Base-by-base conservation (phyloP, 116 monocot genomes). In the Dioscorea cayenensis region DNA sequence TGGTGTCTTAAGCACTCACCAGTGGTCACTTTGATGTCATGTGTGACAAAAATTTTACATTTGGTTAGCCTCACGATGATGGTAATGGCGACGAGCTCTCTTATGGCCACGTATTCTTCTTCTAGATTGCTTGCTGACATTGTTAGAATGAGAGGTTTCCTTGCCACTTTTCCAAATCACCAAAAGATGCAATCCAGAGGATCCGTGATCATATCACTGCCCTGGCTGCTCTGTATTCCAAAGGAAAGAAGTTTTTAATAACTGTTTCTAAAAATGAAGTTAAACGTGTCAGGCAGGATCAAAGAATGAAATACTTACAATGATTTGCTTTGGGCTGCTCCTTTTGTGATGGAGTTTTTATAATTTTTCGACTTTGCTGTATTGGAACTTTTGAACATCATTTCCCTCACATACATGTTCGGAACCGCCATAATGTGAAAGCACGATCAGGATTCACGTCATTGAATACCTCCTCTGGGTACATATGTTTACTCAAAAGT, bases 131-230 rank as follows among this genome's bases (percentile, higher is more conserved):
- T 48, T 55, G 14, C 55, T 64, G 2, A 10, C 61, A 36, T 49
- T 50, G 17, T 73, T 81, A 49, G 76, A 36, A 21, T 66, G 51
- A 6, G 28, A 27, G 37, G 36, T 66, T 62, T 79, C 81, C 37
- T 27, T 59, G 73, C 36, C 60, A 14, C 4, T 43, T 72, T 72
- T 75, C 81, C 7, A 76, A 28, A 71, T 67, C 63, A 60, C 83
- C 90, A 55, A 90, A 90, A 82, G 51, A 94, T 65, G 71, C 75
- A 78, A 27, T 86, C 93, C 11, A 93, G 51, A 4, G 93, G 89
- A 72, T 93, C 87, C 36, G 70, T 72, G 49, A 73, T 68, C 7
- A 83, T 50, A 51, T 84, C 85, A 28, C 27, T 71, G 19, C n/a
- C 52, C 28, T 52, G 21, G 25, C 66, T 75, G 27, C 80, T 83